These are phyloP conservation scores for Neofusicoccum parvum DNA, from an alignment of 2,329 filamentous ascomycete species.

Conservation along the genomic window DNA sequence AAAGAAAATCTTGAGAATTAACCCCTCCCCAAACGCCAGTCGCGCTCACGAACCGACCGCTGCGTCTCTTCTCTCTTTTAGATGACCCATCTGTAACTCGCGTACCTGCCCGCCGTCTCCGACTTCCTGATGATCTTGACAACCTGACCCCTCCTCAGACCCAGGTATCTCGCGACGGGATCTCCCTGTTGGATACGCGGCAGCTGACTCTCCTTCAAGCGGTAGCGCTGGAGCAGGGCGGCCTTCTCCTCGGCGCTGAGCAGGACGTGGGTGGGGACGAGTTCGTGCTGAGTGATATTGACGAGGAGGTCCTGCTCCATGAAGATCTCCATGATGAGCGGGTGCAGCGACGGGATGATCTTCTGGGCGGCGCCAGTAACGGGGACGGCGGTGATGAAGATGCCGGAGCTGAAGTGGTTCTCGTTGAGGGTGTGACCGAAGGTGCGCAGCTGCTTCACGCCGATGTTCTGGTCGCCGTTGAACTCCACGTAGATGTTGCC, in stretches of 20 bases:
- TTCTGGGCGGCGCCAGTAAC: constrained; percentile 88
- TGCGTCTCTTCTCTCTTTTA: constrained; percentile 1
- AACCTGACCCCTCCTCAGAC: constrained; percentile 86
- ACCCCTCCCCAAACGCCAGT: constrained; percentile 18
- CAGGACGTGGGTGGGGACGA: constrained; percentile 91
- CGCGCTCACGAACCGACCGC: constrained; percentile 4
- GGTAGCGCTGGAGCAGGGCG: constrained; percentile 82
- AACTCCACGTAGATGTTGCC: constrained; percentile 95
- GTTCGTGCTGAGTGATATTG: constrained; percentile 97
- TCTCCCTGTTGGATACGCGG: constrained; percentile 89
- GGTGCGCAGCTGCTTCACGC: constrained; percentile 86
- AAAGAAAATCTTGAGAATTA: constrained; percentile 18
- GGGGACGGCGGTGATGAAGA: constrained; percentile 81
- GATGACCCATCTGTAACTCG: constrained; percentile 79
- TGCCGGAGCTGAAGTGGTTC: constrained; percentile 83
- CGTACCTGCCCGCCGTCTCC: constrained; percentile 94
- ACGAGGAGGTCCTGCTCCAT: constrained; percentile 93
- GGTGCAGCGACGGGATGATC: constrained; percentile 75
- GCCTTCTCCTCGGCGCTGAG: constrained; percentile 88
- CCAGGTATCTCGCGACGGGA: constrained; percentile 89
- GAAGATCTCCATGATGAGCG: constrained; percentile 89
- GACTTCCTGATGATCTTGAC: constrained; percentile 97
- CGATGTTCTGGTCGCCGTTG: constrained; percentile 75
- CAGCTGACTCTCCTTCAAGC: constrained; percentile 95
- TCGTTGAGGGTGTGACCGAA: constrained; percentile 82